phyloP scores from a whole-genome alignment of 2,329 filamentous ascomycete species.

The Neofusicoccum parvum region DNA sequence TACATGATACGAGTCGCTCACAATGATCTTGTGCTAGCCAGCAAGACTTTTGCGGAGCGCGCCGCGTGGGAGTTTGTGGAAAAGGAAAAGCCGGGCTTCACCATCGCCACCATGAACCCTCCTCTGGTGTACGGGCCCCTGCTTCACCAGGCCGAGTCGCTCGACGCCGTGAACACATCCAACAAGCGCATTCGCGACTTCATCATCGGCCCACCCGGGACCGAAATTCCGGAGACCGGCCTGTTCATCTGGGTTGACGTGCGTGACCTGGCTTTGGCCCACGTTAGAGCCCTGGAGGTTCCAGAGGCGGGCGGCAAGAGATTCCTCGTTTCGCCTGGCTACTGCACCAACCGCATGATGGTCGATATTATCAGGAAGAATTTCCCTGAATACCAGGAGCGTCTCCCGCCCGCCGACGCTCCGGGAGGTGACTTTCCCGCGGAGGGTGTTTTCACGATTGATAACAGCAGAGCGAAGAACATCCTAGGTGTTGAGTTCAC shows the following conservation, averaged over 20 bases:
- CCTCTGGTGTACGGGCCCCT: conserved; percentile 48
- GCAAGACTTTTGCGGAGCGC: conserved; percentile 58
- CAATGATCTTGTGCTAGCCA: conserved; percentile 18
- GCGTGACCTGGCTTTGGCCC: background rate
- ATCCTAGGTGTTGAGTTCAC: no score
- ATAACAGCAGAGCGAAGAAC: no score
- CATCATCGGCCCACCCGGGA: background rate
- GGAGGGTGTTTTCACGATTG: no score
- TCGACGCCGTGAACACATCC: background rate
- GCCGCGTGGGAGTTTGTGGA: conserved; percentile 50
- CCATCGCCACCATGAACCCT: conserved; percentile 43
- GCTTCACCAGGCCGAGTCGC: conserved; percentile 48
- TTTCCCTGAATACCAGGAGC: no score
- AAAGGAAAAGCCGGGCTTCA: conserved; percentile 45
- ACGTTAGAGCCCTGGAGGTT: conserved; percentile 51
- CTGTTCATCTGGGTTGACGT: background rate
- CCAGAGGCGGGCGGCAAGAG: conserved; percentile 58
- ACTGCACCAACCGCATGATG: no score
- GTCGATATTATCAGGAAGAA: no score
- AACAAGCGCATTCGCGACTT: background rate
- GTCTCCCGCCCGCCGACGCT: no score
- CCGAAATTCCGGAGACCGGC: background rate
- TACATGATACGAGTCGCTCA: no score
- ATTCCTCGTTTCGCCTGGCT: conserved; percentile 58
- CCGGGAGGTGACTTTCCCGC: no score